These are phyloP conservation scores for Aspergillus hancockii DNA, from an alignment of 495 filamentous ascomycete species.

Conservation along the genomic window DNA sequence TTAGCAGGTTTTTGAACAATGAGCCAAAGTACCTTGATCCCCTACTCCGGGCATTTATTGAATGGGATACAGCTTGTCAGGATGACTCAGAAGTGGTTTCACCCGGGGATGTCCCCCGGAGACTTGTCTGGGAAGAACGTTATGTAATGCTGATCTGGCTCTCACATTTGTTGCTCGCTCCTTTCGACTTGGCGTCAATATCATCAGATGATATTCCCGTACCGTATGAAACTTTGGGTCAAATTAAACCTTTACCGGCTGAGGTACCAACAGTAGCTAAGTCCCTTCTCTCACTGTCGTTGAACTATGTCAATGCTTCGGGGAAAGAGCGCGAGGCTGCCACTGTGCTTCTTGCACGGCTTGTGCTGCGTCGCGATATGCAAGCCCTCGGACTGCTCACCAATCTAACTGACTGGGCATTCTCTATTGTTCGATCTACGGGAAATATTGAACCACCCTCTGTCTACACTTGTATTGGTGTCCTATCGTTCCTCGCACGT, in stretches of 20 bases:
- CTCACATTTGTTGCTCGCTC: constrained; percentile 86
- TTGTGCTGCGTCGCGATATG: constrained; percentile 88
- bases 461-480: constrained; percentile 67
- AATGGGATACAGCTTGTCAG: constrained; percentile 36
- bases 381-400: constrained; percentile 69
- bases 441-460: constrained; percentile 32
- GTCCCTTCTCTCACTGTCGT: constrained; percentile 68
- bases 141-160: constrained; percentile 92
- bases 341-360: constrained; percentile 73
- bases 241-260: constrained; percentile 25
- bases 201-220: constrained; percentile 58
- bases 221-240: constrained; percentile 27
- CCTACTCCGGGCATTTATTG: constrained; percentile 66
- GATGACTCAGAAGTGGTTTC: constrained; percentile 18
- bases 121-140: constrained; percentile 79
- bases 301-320: constrained; percentile 68
- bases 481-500: constrained; percentile 75
- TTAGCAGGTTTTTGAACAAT: constrained; percentile 84
- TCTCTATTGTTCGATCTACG: constrained; percentile 52
- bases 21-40: constrained; percentile 82
- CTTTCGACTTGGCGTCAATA: constrained; percentile 86
- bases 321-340: constrained; percentile 90
- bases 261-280: constrained; percentile 68
- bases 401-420: constrained; percentile 65
- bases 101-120: constrained; percentile 16